phyloP scores from a whole-genome alignment of 1,139 yeast genomes.

The Blastobotrys persicus region DNA sequence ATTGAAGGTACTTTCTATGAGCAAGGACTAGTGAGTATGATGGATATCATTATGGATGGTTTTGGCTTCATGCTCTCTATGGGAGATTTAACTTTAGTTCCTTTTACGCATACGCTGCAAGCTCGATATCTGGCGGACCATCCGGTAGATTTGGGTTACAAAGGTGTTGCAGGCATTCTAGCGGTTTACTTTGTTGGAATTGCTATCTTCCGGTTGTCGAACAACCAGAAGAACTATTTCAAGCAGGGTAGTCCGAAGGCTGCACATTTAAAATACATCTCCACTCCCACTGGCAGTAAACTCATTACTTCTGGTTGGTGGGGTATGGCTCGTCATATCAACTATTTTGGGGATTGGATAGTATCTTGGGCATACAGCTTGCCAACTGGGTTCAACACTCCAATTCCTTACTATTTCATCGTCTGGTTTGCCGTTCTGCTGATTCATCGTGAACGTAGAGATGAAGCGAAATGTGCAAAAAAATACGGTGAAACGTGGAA shows the following conservation, averaged over 20 bases:
- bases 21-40: slow-evolving; percentile 86
- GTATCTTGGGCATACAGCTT: slow-evolving; percentile 92
- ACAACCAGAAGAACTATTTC: slow-evolving; percentile 80
- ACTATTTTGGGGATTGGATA: slow-evolving; percentile 94
- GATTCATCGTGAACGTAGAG: slow-evolving; percentile 85
- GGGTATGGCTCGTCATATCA: slow-evolving; percentile 88
- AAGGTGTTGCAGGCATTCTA: slow-evolving; percentile 40
- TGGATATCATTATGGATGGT: slow-evolving; percentile 94
- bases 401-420: slow-evolving; percentile 83
- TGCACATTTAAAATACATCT: slow-evolving; percentile 60
- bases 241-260: slow-evolving; percentile 70
- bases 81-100: slow-evolving; percentile 93
- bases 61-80: slow-evolving; percentile 94
- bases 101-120: slow-evolving; percentile 86
- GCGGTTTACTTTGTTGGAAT: slow-evolving; percentile 59
- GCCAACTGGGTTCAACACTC: slow-evolving; percentile 79
- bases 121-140: slow-evolving; percentile 74
- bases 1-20: slow-evolving; percentile 92
- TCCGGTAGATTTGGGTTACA: slow-evolving; percentile 55
- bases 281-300: slow-evolving; percentile 74
- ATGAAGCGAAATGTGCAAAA: slow-evolving; percentile 82
- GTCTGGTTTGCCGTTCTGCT: slow-evolving; percentile 77
- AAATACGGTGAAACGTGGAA: slow-evolving; percentile 88
- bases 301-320: slow-evolving; percentile 94
- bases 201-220: slow-evolving; percentile 78